phyloP scores from a whole-genome alignment of 78 protist species.

The Dictyostelium discoideum region DNA sequence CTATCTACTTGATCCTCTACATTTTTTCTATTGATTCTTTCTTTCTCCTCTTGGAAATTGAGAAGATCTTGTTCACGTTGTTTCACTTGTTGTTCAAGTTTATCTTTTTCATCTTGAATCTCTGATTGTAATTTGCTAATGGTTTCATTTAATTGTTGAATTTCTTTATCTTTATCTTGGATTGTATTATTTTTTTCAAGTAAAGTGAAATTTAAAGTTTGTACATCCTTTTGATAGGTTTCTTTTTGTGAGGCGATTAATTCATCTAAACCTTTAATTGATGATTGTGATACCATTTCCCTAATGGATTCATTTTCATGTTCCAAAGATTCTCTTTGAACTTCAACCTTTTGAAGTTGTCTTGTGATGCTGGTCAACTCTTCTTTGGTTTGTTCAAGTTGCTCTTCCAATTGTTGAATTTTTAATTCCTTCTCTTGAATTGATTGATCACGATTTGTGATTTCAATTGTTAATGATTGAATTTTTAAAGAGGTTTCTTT shows the following conservation, averaged over 20 bases:
- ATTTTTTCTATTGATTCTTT: neutral
- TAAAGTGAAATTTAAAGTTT: neutral
- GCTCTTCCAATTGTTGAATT: neutral
- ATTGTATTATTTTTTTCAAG: conserved; percentile 38
- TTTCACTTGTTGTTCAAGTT: neutral
- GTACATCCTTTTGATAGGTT: conserved; percentile 20
- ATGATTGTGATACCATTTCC: conserved; percentile 4
- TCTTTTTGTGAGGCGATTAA: conserved; percentile 20
- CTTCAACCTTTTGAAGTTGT: conserved; percentile 19
- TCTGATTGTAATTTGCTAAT: neutral
- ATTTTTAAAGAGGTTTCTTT: neutral
- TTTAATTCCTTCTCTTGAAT: neutral
- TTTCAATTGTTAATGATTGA: neutral
- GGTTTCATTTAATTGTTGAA: neutral
- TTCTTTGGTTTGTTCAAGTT: neutral
- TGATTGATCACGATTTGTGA: neutral
- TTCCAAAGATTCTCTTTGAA: conserved; percentile 14
- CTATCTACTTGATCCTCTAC: conserved; percentile 16
- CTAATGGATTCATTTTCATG: conserved; percentile 57
- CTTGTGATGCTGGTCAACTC: neutral
- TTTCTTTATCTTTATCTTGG: conserved; percentile 27
- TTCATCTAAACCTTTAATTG: neutral
- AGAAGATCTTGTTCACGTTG: conserved; percentile 5
- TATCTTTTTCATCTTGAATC: neutral
- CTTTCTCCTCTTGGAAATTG: conserved; percentile 10